Evolutionary conservation across 495 filamentous ascomycete species (phyloP).

Genomic region (Neurospora sp.): DNA sequence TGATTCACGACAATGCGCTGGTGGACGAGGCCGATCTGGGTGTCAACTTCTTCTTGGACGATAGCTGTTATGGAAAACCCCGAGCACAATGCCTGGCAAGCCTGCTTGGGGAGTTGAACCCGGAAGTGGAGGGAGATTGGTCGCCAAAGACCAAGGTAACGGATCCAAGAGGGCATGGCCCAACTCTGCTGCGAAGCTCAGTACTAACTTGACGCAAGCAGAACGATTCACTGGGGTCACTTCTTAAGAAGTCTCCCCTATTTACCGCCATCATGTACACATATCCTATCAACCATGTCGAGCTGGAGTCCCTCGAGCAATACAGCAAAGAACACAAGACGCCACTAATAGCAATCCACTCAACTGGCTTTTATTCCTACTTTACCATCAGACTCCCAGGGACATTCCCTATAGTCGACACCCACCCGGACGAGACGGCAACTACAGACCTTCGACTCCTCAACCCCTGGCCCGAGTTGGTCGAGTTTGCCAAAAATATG

Average conservation of each 20-base stretch:
- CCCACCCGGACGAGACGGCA: conserved; percentile 80
- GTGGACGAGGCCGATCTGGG: conserved; percentile 80
- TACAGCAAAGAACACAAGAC: conserved; percentile 52
- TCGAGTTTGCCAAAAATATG: conserved; percentile 49
- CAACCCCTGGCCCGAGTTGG: conserved; percentile 79
- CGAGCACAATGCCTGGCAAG: conserved; percentile 69
- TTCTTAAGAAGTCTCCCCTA: conserved; percentile 35
- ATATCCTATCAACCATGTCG: conserved; percentile 51
- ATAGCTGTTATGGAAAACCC: conserved; percentile 63
- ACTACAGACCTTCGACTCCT: conserved; percentile 80
- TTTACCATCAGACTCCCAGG: conserved; percentile 68
- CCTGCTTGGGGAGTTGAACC: conserved; percentile 80
- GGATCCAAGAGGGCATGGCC: neutral
- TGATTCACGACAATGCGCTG: conserved; percentile 70
- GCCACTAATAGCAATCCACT: conserved; percentile 76
- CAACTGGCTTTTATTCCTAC: conserved; percentile 77
- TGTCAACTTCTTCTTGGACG: conserved; percentile 93
- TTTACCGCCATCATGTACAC: conserved; percentile 72
- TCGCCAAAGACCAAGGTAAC: conserved; percentile 33
- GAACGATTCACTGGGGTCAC: conserved; percentile 20
- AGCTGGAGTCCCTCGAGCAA: conserved; percentile 46
- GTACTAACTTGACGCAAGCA: conserved; percentile 4
- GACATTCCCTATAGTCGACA: conserved; percentile 89
- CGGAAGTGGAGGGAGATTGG: conserved; percentile 75
- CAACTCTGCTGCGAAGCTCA: conserved; percentile 1